phyloP scores from a whole-genome alignment of 179 eudicot genomes.

The Actinidia arguta region DNA sequence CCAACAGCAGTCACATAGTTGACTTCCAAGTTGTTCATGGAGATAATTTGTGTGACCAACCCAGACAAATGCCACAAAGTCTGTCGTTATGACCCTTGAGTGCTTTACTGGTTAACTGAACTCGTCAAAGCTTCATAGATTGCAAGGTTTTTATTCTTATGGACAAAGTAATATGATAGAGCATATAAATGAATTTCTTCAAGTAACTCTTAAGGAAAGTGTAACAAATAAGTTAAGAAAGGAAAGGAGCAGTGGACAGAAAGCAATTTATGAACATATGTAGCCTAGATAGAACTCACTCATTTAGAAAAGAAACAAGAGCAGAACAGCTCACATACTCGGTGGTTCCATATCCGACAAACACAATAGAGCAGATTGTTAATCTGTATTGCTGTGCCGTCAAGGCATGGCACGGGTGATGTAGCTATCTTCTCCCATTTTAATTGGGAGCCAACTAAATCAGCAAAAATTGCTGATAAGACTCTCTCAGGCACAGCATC shows the following conservation, averaged over 20 bases:
- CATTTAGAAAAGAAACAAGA: not conserved
- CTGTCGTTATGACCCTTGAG: not conserved
- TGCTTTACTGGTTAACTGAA: not conserved
- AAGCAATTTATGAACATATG: not conserved
- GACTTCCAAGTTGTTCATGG: not conserved
- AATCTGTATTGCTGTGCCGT: slow-evolving; percentile 95
- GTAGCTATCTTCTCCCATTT: slow-evolving; percentile 88
- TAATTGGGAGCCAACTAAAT: slow-evolving; percentile 76
- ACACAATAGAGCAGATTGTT: slow-evolving; percentile 81
- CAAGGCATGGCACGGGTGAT: slow-evolving; percentile 88
- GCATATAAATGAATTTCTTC: not conserved
- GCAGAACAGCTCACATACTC: slow-evolving; percentile 60
- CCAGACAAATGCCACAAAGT: not conserved
- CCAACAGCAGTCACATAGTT: not conserved
- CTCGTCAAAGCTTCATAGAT: not conserved
- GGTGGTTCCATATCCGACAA: slow-evolving; percentile 95
- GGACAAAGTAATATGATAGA: not conserved
- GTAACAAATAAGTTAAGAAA: not conserved
- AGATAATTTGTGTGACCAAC: not conserved
- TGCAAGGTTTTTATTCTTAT: not conserved
- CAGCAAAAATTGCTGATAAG: slow-evolving; percentile 92
- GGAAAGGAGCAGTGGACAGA: not conserved
- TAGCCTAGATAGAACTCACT: not conserved
- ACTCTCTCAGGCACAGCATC: slow-evolving; percentile 44
- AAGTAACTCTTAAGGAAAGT: not conserved